Evolutionary conservation across 495 filamentous ascomycete genomes (phyloP).

Genomic region (Glonium stellatum): DNA sequence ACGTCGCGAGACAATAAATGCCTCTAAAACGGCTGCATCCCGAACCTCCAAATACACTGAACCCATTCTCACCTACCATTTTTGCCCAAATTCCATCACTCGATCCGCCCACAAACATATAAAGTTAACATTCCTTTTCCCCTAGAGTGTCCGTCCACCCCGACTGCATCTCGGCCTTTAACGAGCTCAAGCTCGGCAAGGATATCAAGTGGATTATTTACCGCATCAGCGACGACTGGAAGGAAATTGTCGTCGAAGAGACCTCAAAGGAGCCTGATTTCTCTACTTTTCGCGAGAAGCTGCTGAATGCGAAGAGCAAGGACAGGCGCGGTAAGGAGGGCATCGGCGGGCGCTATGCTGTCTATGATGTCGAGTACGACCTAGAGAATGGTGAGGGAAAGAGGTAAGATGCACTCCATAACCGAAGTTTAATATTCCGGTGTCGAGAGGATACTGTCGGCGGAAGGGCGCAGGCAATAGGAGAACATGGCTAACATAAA

Average conservation of each 20-base stretch:
- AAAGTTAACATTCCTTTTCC: neutral
- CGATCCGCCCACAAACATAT: neutral
- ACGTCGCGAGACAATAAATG: neutral
- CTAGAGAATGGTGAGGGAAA: constrained; percentile 70
- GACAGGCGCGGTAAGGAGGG: constrained; percentile 59
- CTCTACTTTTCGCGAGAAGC: constrained; percentile 64
- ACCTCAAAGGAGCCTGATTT: constrained; percentile 44
- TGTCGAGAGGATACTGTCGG: neutral
- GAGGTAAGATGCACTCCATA: constrained; percentile 1
- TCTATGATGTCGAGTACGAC: constrained; percentile 88
- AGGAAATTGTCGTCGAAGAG: constrained; percentile 76
- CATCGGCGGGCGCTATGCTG: constrained; percentile 72
- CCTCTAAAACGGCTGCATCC: neutral
- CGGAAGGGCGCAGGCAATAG: neutral
- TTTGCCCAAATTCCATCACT: neutral
- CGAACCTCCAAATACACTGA: neutral
- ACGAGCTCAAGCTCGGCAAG: constrained; percentile 84
- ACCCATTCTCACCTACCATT: neutral
- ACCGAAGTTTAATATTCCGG: neutral
- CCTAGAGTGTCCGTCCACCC: constrained; percentile 67
- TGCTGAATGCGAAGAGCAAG: constrained; percentile 56
- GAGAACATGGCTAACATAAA: neutral
- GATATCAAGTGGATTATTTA: constrained; percentile 92
- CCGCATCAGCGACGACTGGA: constrained; percentile 92
- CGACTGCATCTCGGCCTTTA: constrained; percentile 78